phyloP scores from a whole-genome alignment of 2,329 filamentous ascomycete species.

The Aspergillus pseudoglaucus region DNA sequence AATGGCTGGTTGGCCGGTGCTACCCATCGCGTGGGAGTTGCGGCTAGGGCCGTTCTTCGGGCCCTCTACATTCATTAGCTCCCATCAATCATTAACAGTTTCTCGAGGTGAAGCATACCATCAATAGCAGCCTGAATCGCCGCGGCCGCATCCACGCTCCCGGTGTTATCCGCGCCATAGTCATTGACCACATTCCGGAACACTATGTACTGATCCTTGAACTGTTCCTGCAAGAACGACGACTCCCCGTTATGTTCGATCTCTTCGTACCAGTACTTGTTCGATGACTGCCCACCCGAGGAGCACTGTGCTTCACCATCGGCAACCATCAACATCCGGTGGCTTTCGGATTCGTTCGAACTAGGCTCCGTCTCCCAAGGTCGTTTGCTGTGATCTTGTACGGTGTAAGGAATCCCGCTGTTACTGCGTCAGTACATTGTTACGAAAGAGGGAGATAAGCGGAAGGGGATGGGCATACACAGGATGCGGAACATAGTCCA shows the following conservation, averaged over 20 bases:
- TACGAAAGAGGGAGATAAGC: not conserved
- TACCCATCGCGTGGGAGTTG: slow-evolving; percentile 21
- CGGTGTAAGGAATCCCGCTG: slow-evolving; percentile 16
- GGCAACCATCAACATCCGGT: slow-evolving; percentile 1
- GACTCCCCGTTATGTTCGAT: slow-evolving; percentile 24
- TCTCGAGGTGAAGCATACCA: slow-evolving; percentile 9
- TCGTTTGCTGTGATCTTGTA: slow-evolving; percentile 10
- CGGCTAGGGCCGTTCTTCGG: slow-evolving; percentile 19
- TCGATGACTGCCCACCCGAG: slow-evolving; percentile 1
- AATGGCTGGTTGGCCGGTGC: slow-evolving; percentile 24
- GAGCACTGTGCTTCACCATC: slow-evolving; percentile 1
- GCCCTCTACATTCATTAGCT: slow-evolving; percentile 11
- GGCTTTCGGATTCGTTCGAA: slow-evolving; percentile 3
- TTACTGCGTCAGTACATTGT: not conserved
- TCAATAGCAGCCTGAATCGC: slow-evolving; percentile 26
- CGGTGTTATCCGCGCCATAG: slow-evolving; percentile 29
- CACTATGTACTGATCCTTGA: slow-evolving; percentile 26
- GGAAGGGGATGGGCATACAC: not conserved
- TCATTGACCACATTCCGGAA: slow-evolving; percentile 32
- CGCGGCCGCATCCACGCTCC: slow-evolving; percentile 19
- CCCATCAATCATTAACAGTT: too few species aligned
- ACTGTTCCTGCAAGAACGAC: slow-evolving; percentile 16
- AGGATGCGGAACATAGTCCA: slow-evolving; percentile 5
- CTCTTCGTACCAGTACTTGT: slow-evolving; percentile 23
- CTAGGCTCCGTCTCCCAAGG: slow-evolving; percentile 11